Evolutionary conservation across 208 protist species (phyloP).

Genomic region (Phytomonas sp.): DNA sequence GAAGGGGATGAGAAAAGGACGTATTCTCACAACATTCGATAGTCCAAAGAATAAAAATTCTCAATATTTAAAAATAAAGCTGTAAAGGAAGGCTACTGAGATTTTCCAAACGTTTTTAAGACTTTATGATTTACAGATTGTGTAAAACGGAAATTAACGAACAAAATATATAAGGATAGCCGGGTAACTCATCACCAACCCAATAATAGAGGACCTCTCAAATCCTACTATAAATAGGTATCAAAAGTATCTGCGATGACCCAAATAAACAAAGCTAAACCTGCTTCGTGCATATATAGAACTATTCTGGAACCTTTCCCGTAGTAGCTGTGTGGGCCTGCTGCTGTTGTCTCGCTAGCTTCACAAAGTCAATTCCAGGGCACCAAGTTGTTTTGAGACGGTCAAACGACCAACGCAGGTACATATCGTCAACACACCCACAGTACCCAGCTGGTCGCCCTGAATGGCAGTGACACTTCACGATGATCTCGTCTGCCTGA

Average conservation of each 20-base stretch:
- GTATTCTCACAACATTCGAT: not conserved
- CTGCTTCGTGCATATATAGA: not conserved
- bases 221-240: not conserved
- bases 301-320: not conserved
- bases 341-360: slow-evolving; percentile 15
- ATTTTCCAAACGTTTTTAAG: not conserved
- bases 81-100: not conserved
- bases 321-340: not conserved
- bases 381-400: slow-evolving; percentile 56
- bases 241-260: not conserved
- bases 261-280: not conserved
- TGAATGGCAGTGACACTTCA: slow-evolving; percentile 57
- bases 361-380: slow-evolving; percentile 45
- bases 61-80: not conserved
- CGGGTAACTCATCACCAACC: not conserved
- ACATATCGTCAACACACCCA: slow-evolving; percentile 88
- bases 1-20: not conserved
- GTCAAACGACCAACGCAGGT: slow-evolving; percentile 66
- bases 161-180: not conserved
- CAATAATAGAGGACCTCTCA: not conserved
- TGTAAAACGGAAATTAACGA: not conserved
- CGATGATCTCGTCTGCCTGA: not conserved
- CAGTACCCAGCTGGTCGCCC: slow-evolving; percentile 55
- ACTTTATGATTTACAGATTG: not conserved
- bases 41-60: not conserved